Evolutionary conservation across 345 rosid species (phyloP).

Genomic region (Boechera retrofracta): DNA sequence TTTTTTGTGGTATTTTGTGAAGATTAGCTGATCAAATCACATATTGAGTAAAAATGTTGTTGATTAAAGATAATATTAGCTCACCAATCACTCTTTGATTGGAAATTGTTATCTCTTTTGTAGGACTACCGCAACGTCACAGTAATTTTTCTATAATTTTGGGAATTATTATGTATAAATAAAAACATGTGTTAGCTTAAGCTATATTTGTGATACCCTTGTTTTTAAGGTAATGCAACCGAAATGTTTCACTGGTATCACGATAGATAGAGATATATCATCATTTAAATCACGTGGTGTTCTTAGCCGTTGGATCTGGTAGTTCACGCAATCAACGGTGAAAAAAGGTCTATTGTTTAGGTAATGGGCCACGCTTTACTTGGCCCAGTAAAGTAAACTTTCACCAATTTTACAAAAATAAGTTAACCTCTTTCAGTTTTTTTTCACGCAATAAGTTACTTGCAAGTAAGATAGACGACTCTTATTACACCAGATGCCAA

Average conservation of each 20-base stretch:
- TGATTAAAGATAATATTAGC: conserved; percentile 13
- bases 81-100: conserved; percentile 31
- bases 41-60: conserved; percentile 3
- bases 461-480: conserved; percentile 16
- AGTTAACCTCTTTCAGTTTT: conserved; percentile 5
- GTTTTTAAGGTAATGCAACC: not conserved
- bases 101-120: conserved; percentile 11
- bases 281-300: conserved; percentile 39
- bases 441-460: conserved; percentile 32
- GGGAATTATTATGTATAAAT: conserved; percentile 9
- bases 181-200: not conserved
- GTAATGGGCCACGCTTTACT: conserved; percentile 36
- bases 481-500: conserved; percentile 13
- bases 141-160: conserved; percentile 7
- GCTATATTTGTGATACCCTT: not conserved
- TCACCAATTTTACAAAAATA: not conserved
- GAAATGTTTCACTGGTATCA: not conserved
- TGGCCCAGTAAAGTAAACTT: conserved; percentile 30
- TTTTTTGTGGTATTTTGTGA: not conserved
- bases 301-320: conserved; percentile 45
- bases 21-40: conserved; percentile 6
- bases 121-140: conserved; percentile 5
- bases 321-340: conserved; percentile 40
- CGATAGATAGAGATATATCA: conserved; percentile 1
- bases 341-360: not conserved